phyloP scores from a whole-genome alignment of 306 rosid species.

The Malus fusca region DNA sequence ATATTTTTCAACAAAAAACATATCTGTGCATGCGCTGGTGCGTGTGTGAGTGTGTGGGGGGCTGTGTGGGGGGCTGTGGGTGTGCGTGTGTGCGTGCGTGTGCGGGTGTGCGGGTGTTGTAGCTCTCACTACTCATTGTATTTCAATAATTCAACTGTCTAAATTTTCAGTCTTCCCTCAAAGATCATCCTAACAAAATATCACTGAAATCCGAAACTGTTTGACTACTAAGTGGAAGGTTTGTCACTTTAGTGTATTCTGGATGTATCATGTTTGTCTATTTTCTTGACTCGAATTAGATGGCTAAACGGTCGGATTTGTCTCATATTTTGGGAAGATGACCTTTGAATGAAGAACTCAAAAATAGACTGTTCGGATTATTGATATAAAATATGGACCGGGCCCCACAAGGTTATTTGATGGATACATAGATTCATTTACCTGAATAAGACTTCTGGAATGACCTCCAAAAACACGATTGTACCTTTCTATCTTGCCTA shows the following conservation, averaged over 20 bases:
- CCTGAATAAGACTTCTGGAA: slow-evolving; percentile 43
- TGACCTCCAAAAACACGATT: slow-evolving; percentile 57
- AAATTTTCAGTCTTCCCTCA: background rate
- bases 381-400: background rate
- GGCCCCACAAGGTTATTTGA: background rate
- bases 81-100: background rate
- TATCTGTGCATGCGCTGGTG: background rate
- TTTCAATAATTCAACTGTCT: background rate
- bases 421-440: background rate
- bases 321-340: background rate
- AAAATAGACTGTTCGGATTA: background rate
- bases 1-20: background rate
- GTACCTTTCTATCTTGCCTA: slow-evolving; percentile 39
- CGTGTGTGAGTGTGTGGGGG: background rate
- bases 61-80: no score
- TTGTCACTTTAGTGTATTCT: background rate
- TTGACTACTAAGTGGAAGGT: background rate
- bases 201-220: background rate
- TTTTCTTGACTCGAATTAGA: background rate
- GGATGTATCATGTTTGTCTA: background rate
- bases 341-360: background rate
- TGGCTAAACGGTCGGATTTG: background rate
- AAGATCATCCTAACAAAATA: background rate
- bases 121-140: background rate
- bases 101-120: background rate